Evolutionary conservation across 2,329 filamentous ascomycete species (phyloP).

Genomic region (Sclerotinia glacialis): DNA sequence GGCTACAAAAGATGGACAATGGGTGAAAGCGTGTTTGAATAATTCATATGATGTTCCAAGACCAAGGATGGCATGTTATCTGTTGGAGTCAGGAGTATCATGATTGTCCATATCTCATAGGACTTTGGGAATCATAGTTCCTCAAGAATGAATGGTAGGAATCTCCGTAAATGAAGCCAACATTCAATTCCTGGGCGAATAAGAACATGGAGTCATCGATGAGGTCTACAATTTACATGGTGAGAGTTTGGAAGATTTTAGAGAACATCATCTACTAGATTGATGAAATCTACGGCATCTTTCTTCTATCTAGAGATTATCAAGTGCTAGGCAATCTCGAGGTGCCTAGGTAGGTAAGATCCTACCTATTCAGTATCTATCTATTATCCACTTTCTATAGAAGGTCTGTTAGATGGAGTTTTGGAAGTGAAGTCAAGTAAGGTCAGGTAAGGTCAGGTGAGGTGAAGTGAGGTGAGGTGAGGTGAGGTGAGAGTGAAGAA

Average conservation of each 20-base stretch:
- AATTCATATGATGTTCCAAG: not conserved
- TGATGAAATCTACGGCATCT: not conserved
- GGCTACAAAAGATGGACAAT: not conserved
- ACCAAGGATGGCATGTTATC: not conserved
- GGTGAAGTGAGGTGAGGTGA: too few relatives aligned
- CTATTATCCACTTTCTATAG: not conserved
- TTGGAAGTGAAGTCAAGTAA: too few relatives aligned
- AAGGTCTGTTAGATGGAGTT: not conserved
- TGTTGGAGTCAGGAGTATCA: too few relatives aligned
- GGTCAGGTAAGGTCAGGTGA: too few relatives aligned
- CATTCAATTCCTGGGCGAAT: not conserved
- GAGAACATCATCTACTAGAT: not conserved
- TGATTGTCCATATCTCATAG: not conserved
- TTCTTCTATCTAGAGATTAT: not conserved
- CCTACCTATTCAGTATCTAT: not conserved
- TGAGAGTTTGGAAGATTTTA: not conserved
- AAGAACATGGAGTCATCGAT: not conserved
- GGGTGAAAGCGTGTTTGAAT: not conserved
- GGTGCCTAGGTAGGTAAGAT: too few relatives aligned
- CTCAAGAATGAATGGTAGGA: not conserved
- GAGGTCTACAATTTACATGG: not conserved
- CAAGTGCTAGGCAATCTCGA: not conserved
- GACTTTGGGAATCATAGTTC: not conserved
- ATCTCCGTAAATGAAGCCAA: not conserved
- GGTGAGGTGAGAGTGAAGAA: too few relatives aligned